These are phyloP conservation scores for Chlorella sp. DNA, from an alignment of 139 green algal genomes.

Conservation along the genomic window DNA sequence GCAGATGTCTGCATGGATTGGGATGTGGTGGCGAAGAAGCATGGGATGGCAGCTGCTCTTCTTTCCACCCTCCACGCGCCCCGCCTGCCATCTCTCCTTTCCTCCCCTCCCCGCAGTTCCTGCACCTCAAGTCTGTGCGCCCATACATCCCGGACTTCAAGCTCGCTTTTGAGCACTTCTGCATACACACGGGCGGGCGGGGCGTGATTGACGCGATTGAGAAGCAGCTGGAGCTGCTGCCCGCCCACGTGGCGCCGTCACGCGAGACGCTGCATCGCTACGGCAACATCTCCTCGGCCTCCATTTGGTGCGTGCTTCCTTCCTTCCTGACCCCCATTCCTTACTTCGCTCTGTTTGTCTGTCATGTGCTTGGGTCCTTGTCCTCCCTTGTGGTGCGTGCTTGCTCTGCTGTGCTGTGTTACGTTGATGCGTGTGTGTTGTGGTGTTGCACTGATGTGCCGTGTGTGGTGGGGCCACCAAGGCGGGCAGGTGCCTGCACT, in stretches of 20 bases:
- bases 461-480: no score
- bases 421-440: no score
- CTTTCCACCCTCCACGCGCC: neutral
- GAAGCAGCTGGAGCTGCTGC: conserved; percentile 88
- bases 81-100: neutral
- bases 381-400: no score
- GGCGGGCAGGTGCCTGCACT: no score
- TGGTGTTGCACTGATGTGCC: no score
- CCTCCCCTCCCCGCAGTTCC: conserved; percentile 31
- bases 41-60: no score
- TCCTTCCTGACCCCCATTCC: no score
- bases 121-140: conserved; percentile 59
- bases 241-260: conserved; percentile 73
- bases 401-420: no score
- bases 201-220: conserved; percentile 84
- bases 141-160: conserved; percentile 99
- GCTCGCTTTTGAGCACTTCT: conserved; percentile 97
- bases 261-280: conserved; percentile 84
- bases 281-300: conserved; percentile 69
- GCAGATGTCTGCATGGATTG: no score
- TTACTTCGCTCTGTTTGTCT: no score
- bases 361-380: no score
- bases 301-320: conserved; percentile 58
- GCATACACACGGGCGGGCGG: conserved; percentile 96
- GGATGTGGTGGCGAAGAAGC: no score